Percentiles rank a stretch among this genome's conserved stretches.
phyloP scores from a whole-genome alignment of 805 yeast genomes.

The Saccharomycopsis schoenii region DNA sequence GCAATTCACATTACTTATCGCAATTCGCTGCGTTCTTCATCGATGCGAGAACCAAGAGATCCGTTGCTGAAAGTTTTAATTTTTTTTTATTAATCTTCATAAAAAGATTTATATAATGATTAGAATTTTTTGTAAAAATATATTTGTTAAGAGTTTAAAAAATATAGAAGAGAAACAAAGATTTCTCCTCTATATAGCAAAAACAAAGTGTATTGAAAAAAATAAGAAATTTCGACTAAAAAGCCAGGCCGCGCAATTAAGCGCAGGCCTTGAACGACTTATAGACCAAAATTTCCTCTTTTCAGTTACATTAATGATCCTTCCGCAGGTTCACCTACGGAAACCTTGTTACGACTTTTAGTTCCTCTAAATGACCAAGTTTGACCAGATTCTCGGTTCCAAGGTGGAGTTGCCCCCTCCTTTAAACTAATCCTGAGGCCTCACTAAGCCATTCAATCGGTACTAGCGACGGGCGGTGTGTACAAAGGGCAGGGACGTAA shows the following conservation, averaged over 20 bases:
- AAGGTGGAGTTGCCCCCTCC: too few species aligned
- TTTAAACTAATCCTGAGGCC: too few species aligned
- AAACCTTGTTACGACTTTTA: slow-evolving; percentile 36
- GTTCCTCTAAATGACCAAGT: slow-evolving; percentile 38
- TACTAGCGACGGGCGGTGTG: too few species aligned
- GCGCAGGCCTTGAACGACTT: neutral
- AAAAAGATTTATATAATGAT: slow-evolving; percentile 19
- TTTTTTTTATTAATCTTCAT: slow-evolving; percentile 22
- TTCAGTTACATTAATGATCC: neutral
- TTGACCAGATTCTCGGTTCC: too few species aligned
- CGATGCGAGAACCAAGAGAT: slow-evolving; percentile 21
- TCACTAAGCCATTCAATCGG: too few species aligned
- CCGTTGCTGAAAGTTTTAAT: slow-evolving; percentile 29
- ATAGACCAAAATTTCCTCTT: neutral
- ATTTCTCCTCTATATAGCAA: neutral
- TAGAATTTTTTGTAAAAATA: neutral
- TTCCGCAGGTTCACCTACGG: slow-evolving; percentile 25
- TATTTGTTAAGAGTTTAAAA: slow-evolving; percentile 11
- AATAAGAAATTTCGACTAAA: slow-evolving; percentile 19
- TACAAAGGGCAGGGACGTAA: too few species aligned
- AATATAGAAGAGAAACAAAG: slow-evolving; percentile 1
- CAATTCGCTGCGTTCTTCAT: neutral
- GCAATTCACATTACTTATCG: slow-evolving; percentile 24
- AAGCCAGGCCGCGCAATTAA: neutral
- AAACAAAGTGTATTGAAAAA: slow-evolving; percentile 9